Evolutionary conservation across 768 basidiomycete species (phyloP).

Genomic region (Mycena alexandri): DNA sequence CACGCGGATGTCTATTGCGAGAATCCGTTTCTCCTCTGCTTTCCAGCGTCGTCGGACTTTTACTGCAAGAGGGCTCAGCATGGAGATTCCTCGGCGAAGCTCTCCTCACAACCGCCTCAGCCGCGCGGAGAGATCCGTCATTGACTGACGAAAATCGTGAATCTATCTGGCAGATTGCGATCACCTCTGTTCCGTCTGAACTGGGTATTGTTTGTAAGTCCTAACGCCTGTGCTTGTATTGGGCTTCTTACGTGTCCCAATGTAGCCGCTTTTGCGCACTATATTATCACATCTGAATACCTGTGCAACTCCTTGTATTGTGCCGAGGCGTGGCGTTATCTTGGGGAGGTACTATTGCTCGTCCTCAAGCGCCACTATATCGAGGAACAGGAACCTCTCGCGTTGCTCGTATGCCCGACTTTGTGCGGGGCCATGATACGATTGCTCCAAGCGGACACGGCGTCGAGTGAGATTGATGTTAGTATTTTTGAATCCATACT

Average conservation of each 20-base stretch:
- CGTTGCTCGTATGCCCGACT: constrained; percentile 60
- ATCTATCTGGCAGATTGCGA: constrained; percentile 53
- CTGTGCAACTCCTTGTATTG: constrained; percentile 52
- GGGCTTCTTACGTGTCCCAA: constrained; percentile 5
- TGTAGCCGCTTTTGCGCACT: constrained; percentile 64
- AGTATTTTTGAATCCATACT: background rate
- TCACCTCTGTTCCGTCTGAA: constrained; percentile 43
- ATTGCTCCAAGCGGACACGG: constrained; percentile 48
- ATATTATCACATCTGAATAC: constrained; percentile 48
- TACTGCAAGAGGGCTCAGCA: constrained; percentile 26
- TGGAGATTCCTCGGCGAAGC: constrained; percentile 48
- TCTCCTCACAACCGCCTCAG: constrained; percentile 52
- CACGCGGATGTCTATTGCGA: constrained; percentile 37
- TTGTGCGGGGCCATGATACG: constrained; percentile 64
- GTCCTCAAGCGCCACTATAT: constrained; percentile 59
- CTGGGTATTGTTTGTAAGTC: constrained; percentile 59
- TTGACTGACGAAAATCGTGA: constrained; percentile 46
- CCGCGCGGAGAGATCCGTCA: constrained; percentile 37
- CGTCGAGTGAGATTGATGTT: constrained; percentile 42
- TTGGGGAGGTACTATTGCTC: constrained; percentile 63
- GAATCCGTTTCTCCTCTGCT: constrained; percentile 43
- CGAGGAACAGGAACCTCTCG: constrained; percentile 64
- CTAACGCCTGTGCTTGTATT: constrained; percentile 1
- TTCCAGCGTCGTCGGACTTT: constrained; percentile 34
- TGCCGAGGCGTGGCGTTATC: constrained; percentile 67